phyloP scores from a whole-genome alignment of 805 yeast species.

The Starmerella floricola region DNA sequence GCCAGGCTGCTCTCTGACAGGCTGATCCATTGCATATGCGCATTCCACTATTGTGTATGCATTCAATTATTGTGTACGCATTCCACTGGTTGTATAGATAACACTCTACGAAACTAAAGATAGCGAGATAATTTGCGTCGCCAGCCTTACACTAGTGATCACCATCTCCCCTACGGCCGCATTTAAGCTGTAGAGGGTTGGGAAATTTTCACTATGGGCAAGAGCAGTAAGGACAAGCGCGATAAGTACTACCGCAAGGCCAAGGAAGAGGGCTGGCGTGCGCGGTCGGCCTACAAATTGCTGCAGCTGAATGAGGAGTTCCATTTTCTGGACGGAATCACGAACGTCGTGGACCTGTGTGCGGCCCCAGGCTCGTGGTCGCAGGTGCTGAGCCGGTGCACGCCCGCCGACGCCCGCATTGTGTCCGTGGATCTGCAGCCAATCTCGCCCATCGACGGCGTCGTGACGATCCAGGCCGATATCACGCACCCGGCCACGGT shows the following conservation, averaged over 20 bases:
- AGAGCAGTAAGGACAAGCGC: conserved; percentile 86
- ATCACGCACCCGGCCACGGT: conserved; percentile 92
- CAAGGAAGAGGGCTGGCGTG: conserved; percentile 96
- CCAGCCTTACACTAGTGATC: too few relatives aligned
- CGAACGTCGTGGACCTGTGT: conserved; percentile 86
- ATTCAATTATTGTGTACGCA: too few relatives aligned
- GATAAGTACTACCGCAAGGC: conserved; percentile 80
- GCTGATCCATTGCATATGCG: too few relatives aligned
- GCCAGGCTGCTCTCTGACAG: too few relatives aligned
- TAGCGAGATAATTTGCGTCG: too few relatives aligned
- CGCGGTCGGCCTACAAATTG: conserved; percentile 89
- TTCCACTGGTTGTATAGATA: too few relatives aligned
- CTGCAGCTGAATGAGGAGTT: conserved; percentile 86
- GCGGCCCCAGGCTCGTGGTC: conserved; percentile 99
- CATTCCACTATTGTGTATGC: too few relatives aligned
- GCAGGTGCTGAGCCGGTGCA: conserved; percentile 66
- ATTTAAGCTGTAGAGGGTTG: too few relatives aligned
- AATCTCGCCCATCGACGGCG: conserved; percentile 91
- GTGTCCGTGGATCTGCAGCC: conserved; percentile 96
- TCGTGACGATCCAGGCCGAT: conserved; percentile 85
- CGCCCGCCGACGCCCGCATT: conserved; percentile 50
- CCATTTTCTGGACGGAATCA: conserved; percentile 57
- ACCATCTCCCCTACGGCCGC: too few relatives aligned
- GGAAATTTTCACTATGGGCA: conserved; percentile 51
- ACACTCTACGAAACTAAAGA: too few relatives aligned